Evolutionary conservation across 352 stramenopile species (phyloP), one percentile per base, ranked within the genome.

Genomic region (Phytophthora vignae): DNA sequence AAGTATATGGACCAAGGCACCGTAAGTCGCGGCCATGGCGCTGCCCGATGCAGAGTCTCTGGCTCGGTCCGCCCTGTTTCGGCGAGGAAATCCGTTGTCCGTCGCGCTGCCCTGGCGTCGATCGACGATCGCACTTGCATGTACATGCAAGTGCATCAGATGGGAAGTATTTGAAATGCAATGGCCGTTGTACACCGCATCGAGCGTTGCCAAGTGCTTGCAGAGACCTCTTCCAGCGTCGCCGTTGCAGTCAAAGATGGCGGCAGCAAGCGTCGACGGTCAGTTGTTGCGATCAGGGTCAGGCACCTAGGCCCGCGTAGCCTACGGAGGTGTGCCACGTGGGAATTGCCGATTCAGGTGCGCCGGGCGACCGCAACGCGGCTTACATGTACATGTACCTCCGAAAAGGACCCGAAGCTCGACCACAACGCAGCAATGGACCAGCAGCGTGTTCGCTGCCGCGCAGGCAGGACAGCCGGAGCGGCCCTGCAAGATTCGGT

Each of bases 241-340:
- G 15, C 14, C 44, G 19, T 52, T 55, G 55, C 48, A 55, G 6
- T 46, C 22, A 52, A 52, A 22, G 12, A 27, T 15, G n/a, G 12
- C 5, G 3, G 42, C 17, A 9, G 42, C 42, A 49, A 4, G 12
- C 22, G 42, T 10, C 7, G 42, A 17, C 38, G 38, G 38, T 10
- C 42, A 49, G 42, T 49, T 21, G 46, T 67, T 71, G 58, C 66
- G 68, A 40, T 68, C 61, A 59, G 53, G 50, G 59, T 73, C 66
- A 73, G 52, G 66, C 58, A 42, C 42, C 6, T 63, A 29, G 53
- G 56, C 21, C 31, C 27, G 22, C 1, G 40, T 69, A 17, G 12
- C 55, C 48, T 55, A 36, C 42, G 17, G 31, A 8, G n/a, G 22
- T 1, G 54, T 64, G 56, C 53, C 44, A 70, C 64, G 62, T 70